These are phyloP conservation scores for Aspergillus sp. DNA, from an alignment of 2,329 filamentous ascomycete genomes.

Conservation along the genomic window DNA sequence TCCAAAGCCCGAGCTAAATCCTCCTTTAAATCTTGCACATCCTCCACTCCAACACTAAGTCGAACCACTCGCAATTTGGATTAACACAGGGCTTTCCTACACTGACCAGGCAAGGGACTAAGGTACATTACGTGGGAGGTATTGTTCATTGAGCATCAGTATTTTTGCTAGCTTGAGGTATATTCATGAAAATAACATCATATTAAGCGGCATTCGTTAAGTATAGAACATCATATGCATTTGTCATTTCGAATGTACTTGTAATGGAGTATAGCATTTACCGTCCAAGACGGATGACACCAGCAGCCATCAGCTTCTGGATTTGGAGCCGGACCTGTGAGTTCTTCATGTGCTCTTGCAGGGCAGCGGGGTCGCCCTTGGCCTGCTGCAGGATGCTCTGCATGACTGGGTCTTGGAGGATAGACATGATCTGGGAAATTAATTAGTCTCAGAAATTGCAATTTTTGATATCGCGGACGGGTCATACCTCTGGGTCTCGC, in stretches of 20 bases:
- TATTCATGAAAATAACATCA: not conserved
- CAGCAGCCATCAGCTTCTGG: slow-evolving; percentile 89
- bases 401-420: slow-evolving; percentile 96
- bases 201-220: not conserved
- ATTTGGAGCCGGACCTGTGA: slow-evolving; percentile 80
- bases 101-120: too few species aligned
- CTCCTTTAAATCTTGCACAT: too few species aligned
- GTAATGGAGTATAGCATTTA: slow-evolving; percentile 25
- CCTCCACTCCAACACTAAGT: too few species aligned
- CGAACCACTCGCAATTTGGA: too few species aligned
- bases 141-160: too few species aligned
- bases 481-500: slow-evolving; percentile 80
- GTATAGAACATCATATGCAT: not conserved
- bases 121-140: too few species aligned
- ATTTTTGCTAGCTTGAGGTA: not conserved
- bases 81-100: too few species aligned
- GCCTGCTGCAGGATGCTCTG: slow-evolving; percentile 96
- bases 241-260: not conserved
- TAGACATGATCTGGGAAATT: slow-evolving; percentile 69
- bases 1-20: too few species aligned
- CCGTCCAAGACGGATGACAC: slow-evolving; percentile 78
- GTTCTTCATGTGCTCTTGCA: slow-evolving; percentile 98
- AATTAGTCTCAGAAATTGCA: slow-evolving; percentile 28
- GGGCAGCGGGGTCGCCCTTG: slow-evolving; percentile 84
- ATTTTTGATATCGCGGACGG: not conserved